Evolutionary conservation across 2,329 filamentous ascomycete genomes (phyloP).

Genomic region (Aspergillus tubingensis): DNA sequence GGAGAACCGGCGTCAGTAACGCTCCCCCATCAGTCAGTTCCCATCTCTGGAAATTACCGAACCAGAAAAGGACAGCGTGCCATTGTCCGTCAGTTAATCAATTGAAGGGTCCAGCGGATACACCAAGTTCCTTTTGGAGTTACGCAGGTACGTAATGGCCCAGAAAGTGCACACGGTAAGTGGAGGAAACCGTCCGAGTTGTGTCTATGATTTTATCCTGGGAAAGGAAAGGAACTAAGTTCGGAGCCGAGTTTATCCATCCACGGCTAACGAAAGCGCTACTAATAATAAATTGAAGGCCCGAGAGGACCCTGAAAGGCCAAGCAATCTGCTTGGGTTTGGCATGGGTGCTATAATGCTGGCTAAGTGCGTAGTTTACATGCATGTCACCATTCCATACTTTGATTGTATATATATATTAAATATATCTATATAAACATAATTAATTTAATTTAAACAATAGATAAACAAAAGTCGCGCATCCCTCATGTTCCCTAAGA

Average conservation of each 20-base stretch:
- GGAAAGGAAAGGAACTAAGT: neutral
- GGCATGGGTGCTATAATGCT: neutral
- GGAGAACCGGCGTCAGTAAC: no score
- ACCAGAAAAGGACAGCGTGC: neutral
- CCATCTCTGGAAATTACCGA: no score
- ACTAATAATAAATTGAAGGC: slow-evolving; percentile 2
- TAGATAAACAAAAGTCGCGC: neutral
- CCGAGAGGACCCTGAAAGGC: slow-evolving; percentile 5
- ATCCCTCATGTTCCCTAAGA: neutral
- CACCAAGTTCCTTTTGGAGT: no score
- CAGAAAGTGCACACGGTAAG: neutral
- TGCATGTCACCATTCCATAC: neutral
- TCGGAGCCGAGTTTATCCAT: slow-evolving; percentile 3
- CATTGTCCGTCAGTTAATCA: neutral
- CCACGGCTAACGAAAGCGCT: neutral
- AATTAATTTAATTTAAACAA: no score
- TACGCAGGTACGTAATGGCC: neutral
- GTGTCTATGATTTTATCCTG: neutral
- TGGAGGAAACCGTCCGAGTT: neutral
- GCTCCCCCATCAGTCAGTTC: no score
- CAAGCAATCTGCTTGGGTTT: slow-evolving; percentile 3
- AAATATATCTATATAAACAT: no score
- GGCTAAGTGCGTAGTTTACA: neutral
- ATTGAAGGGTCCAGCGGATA: no score
- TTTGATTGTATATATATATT: neutral